These are phyloP conservation scores for Mucor ambiguus DNA, from an alignment of 371 early-diverging fungal species.

Conservation along the genomic window DNA sequence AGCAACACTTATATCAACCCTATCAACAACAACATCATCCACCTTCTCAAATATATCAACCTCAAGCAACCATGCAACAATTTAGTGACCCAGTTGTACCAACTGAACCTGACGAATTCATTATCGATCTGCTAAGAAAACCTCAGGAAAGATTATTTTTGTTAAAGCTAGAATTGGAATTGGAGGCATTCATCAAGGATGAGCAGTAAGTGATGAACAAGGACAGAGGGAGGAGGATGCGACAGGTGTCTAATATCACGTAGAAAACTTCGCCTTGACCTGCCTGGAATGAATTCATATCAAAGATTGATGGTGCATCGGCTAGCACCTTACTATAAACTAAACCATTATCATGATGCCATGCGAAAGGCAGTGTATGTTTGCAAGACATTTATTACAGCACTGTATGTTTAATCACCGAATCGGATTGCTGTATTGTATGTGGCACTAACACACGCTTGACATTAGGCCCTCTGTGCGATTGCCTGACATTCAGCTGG, in stretches of 20 bases:
- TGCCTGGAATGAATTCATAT: slow-evolving; percentile 79
- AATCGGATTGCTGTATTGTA: background rate
- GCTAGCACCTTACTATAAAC: slow-evolving; percentile 72
- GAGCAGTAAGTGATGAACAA: slow-evolving; percentile 43
- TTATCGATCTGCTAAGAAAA: slow-evolving; percentile 70
- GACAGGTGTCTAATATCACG: background rate
- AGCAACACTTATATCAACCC: slow-evolving; percentile 17
- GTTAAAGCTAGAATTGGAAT: slow-evolving; percentile 72
- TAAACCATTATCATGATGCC: slow-evolving; percentile 67
- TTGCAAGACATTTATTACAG: slow-evolving; percentile 61
- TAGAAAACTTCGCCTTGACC: slow-evolving; percentile 64
- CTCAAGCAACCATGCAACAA: slow-evolving; percentile 21
- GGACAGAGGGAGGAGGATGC: too few relatives aligned
- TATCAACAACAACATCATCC: slow-evolving; percentile 3
- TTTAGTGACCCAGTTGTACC: slow-evolving; percentile 17
- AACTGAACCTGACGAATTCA: slow-evolving; percentile 58
- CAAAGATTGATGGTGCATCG: slow-evolving; percentile 77
- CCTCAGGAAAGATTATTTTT: slow-evolving; percentile 73
- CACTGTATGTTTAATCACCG: slow-evolving; percentile 53
- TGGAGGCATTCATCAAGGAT: slow-evolving; percentile 67
- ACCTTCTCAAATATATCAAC: slow-evolving; percentile 15
- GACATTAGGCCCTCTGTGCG: slow-evolving; percentile 48
- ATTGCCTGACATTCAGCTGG: slow-evolving; percentile 49
- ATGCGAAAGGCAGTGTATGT: slow-evolving; percentile 62
- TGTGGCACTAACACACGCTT: background rate